Evolutionary conservation across 441 rosid genomes (phyloP), one percentile per base, ranked within the genome.

Genomic region (Mallotus japonicus): DNA sequence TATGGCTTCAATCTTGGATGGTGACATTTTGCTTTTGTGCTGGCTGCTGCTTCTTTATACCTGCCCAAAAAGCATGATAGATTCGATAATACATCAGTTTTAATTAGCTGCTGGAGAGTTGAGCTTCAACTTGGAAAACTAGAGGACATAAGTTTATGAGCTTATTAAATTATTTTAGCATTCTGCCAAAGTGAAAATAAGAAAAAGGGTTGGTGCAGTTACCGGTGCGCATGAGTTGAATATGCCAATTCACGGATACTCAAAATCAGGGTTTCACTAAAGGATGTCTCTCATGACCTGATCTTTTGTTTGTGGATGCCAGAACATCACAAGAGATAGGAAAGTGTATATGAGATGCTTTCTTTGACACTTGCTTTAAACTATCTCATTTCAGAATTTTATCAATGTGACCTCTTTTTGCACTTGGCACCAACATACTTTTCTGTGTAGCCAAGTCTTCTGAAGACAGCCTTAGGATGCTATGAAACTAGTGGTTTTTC

Each of bases 21-120:
- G 72, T 70, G 83, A 74, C 80, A 55, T 78, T 50, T 67, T 73
- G 42, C 74, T 72, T 62, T 71, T 67, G 50, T 57, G 72, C 75
- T 81, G 73, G 78, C 40, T 44, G 20, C n/a, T n/a, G n/a, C 66
- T 65, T 72, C 53, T 42, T 71, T 22, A 55, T 72, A 19, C 73
- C 56, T 73, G 73, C 50, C 57, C 64, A 28, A 55, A 58, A 22
- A 53, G 24, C 10, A 9, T 42, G 13, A 19, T 63, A 63, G 16
- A 4, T 42, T n/a, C 40, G 13, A 32, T 15, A 32, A 34, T 61
- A 16, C 46, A 32, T 2, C 3, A 34, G 17, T 12, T 44, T 64
- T 11, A 8, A 28, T 65, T 13, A 67, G 1, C 11, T 14, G 28
- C 7, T 67, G 47, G 8, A 53, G 28, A 22, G 22, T 65, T 46